Evolutionary conservation across 129 eudicot species (phyloP), one percentile per base, ranked within the genome.

Genomic region (Rutidosis leptorrhynchoides): DNA sequence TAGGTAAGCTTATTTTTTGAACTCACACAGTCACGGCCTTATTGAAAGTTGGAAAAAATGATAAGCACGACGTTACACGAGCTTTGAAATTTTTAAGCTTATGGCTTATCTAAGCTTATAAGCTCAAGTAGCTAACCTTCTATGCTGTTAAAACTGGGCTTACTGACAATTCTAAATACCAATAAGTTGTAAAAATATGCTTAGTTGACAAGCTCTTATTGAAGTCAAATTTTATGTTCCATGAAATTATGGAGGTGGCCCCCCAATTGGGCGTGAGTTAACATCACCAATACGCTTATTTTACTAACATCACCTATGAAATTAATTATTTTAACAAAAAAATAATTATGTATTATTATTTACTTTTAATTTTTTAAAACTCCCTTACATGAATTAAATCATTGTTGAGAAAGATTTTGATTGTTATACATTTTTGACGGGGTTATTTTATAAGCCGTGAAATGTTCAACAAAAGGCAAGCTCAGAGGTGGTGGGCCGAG

Each of bases 401-500:
- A 5, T 59, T 32, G 1, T 5, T 49, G 63, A 71, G 37, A 52
- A 58, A 48, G 64, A 45, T 70, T 33, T 51, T 71, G 77, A 60
- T 58, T 37, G 5, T 46, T 12, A 65, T 7, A 51, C 69, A 51
- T 68, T 40, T n/a, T 63, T 78, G 21, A 57, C 78, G 76, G 58
- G 73, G 69, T 81, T 62, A 27, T 27, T 58, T 30, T 33, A 33
- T 63, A 75, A 92, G 98, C 70, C 98, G 98, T 24, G 98, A 92
- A 68, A 85, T 92, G 75, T 92, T 88, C 73, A 92, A 92, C 87
- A 92, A 92, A 75, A 83, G 90, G 89, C 95, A 92, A 92, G 98
- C 98, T 75, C 98, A 92, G 74, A 80, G 86, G 69, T 92, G 98
- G 98, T 92, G 98, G 98, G 85, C 90, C 2, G 98, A 92, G 74